These are phyloP conservation scores for Anisodus tanguticus DNA, from an alignment of 257 asterid genomes.

Conservation along the genomic window DNA sequence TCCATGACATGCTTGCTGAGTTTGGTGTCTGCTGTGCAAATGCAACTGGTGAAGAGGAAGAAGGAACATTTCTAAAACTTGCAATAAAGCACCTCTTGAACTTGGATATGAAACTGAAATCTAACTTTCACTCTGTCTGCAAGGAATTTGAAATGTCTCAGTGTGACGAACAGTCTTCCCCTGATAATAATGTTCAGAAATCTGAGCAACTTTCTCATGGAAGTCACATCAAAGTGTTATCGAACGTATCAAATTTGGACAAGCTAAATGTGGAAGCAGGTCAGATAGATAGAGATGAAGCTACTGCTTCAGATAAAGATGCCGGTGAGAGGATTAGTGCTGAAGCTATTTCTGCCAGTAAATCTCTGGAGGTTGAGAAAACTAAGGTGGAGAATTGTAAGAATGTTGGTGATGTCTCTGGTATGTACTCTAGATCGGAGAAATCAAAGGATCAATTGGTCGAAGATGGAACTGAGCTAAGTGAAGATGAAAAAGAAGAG, in stretches of 20 bases:
- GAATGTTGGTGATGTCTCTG: conserved; percentile 42
- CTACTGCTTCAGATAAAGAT: conserved; percentile 39
- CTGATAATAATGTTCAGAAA: conserved; percentile 45
- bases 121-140: conserved; percentile 47
- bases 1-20: conserved; percentile 98
- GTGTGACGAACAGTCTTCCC: conserved; percentile 45
- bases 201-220: conserved; percentile 47
- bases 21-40: conserved; percentile 93
- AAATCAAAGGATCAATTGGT: conserved; percentile 47
- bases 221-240: conserved; percentile 39
- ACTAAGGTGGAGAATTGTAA: conserved; percentile 44
- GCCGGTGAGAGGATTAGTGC: conserved; percentile 47
- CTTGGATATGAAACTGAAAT: conserved; percentile 90
- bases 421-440: conserved; percentile 35
- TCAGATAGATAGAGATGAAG: conserved; percentile 45
- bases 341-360: conserved; percentile 44
- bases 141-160: conserved; percentile 54
- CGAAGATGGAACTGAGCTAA: conserved; percentile 55
- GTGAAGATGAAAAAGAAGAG: conserved; percentile 87
- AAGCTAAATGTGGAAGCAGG: conserved; percentile 48
- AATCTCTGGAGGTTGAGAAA: conserved; percentile 44
- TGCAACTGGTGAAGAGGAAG: conserved; percentile 81
- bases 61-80: conserved; percentile 86
- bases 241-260: conserved; percentile 40
- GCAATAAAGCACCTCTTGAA: conserved; percentile 89